Base-by-base conservation (phyloP, 176 grass and related monocot genomes). In the Oryza longistaminata region DNA sequence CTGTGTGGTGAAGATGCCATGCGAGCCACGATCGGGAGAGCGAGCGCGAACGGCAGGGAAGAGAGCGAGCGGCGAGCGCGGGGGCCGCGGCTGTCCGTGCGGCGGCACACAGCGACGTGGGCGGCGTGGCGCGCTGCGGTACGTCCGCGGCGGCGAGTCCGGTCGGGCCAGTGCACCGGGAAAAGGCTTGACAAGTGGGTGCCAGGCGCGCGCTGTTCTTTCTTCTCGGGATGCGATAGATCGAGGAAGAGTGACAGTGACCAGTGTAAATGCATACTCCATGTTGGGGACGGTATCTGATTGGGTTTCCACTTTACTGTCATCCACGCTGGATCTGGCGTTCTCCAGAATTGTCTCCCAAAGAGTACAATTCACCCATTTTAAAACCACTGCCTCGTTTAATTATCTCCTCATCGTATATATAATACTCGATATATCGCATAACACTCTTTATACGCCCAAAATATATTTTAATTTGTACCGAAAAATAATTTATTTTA, bases 31-130 rank as follows among this genome's bases (percentile, higher is more conserved):
- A 29, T 29, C 29, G 2, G 29, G 29, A 29, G 29, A 29, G 29
- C 29, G 29, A 29, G 29, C 29, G 29, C 29, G 29, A 29, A 29
- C 29, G 29, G 29, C 29, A 29, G 29, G 29, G 29, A 1, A 29
- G 29, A 29, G 29, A 29, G 29, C 29, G 29, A 29, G 29, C 33
- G 35, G 15, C 15, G 35, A 46, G 40, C 43, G 21, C 43, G 21
- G 42, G 42, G 46, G 48, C 19, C 64, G 74, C 29, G 35, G 24
- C 70, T 35, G 22, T 43, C 49, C 39, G 2, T 9, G 10, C 37
- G 16, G 69, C 15, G 82, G n/a, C 13, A 62, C n/a, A 76, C 77
- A 76, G 70, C 70, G 77, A 85, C 33, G 27, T 49, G 64, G 87
- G 3, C 67, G 39, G 74, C 75, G 81, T 73, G 81, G 45, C 68